Percentiles rank a stretch among this genome's conserved stretches.
These are phyloP conservation scores for Hirschfeldia incana DNA, from an alignment of 345 rosid genomes.

Conservation along the genomic window DNA sequence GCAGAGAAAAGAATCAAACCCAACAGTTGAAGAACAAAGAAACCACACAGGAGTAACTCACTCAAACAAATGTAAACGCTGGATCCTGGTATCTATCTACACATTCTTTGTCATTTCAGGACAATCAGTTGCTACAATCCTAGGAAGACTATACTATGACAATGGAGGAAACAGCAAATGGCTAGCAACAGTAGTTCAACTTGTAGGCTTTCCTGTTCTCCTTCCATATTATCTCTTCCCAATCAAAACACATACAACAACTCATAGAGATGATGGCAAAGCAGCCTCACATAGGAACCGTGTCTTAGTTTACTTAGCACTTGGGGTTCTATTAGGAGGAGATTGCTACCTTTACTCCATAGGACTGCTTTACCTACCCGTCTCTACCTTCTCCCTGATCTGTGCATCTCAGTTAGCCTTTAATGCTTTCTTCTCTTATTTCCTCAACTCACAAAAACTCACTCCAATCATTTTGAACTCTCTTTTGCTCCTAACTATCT, in stretches of 20 bases:
- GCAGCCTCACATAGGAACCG: conserved; percentile 31
- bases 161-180: conserved; percentile 65
- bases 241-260: conserved; percentile 21
- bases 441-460: conserved; percentile 55
- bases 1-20: conserved; percentile 22
- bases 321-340: conserved; percentile 47
- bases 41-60: conserved; percentile 22
- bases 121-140: conserved; percentile 46
- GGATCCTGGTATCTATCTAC: conserved; percentile 41
- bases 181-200: conserved; percentile 51
- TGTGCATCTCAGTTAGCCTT: conserved; percentile 59
- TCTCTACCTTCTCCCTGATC: conserved; percentile 58
- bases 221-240: conserved; percentile 46
- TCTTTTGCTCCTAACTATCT: conserved; percentile 52
- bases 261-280: background rate
- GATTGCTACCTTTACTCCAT: conserved; percentile 43
- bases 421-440: conserved; percentile 55
- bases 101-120: conserved; percentile 46
- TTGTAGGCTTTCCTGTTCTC: conserved; percentile 55
- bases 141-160: conserved; percentile 54
- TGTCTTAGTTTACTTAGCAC: conserved; percentile 35
- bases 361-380: conserved; percentile 59
- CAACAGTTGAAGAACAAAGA: conserved; percentile 17
- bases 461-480: conserved; percentile 52
- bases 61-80: conserved; percentile 36